Conservation (phyloP, 192 early-diverging fungal genomes). For the Kickxella alabastrina region DNA sequence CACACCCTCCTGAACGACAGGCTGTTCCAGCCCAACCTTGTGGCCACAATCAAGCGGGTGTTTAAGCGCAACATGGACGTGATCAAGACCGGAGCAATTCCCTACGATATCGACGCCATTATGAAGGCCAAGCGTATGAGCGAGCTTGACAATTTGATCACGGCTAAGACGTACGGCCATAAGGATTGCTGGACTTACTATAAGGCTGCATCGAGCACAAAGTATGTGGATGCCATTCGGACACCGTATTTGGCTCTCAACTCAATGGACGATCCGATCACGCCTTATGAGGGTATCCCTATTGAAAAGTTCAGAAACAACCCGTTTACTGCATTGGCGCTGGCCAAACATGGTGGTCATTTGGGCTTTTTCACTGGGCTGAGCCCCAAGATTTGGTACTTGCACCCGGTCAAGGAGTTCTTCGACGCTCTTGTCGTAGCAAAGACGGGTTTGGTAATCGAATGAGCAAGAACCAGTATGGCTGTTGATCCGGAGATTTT, state of each 20-base stretch:
- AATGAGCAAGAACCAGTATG: too few relatives aligned
- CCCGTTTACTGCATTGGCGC: conserved; percentile 70
- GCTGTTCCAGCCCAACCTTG: conserved; percentile 60
- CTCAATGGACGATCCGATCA: conserved; percentile 86
- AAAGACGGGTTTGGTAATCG: not conserved
- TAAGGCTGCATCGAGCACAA: conserved; percentile 54
- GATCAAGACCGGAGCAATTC: conserved; percentile 21
- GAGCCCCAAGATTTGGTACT: conserved; percentile 53
- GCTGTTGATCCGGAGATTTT: too few relatives aligned
- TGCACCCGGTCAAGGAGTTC: conserved; percentile 61
- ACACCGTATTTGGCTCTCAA: conserved; percentile 77
- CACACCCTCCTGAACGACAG: conserved; percentile 51
- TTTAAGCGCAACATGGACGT: conserved; percentile 41
- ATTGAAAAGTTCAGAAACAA: conserved; percentile 68
- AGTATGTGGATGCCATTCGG: conserved; percentile 56
- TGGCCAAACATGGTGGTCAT: conserved; percentile 80
- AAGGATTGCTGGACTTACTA: conserved; percentile 81
- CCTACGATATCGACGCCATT: conserved; percentile 54
- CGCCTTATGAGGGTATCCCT: conserved; percentile 62
- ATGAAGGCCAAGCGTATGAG: conserved; percentile 58
- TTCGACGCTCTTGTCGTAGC: conserved; percentile 10
- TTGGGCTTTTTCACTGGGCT: conserved; percentile 68
- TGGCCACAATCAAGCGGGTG: conserved; percentile 51
- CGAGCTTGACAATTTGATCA: conserved; percentile 75
- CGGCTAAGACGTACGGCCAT: conserved; percentile 68